phyloP scores from a whole-genome alignment of 345 rosid species.

The Moricandia moricandioides region DNA sequence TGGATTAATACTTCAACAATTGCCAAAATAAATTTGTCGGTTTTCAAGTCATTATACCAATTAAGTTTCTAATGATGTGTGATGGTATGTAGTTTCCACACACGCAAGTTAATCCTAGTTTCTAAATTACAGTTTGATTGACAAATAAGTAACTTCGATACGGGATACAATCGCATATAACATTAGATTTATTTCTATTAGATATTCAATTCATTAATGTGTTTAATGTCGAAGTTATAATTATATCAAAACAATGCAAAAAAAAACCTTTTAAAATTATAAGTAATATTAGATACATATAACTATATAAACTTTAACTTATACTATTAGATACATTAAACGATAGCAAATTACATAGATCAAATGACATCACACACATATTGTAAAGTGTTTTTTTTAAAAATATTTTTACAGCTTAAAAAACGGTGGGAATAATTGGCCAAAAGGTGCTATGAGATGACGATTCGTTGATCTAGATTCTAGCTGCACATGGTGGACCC shows the following conservation, averaged over 20 bases:
- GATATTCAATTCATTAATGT: too few relatives aligned
- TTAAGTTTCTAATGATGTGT: background rate
- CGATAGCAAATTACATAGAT: background rate
- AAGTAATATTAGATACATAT: background rate
- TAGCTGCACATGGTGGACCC: background rate
- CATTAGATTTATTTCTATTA: too few relatives aligned
- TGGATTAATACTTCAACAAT: background rate
- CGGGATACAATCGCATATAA: background rate
- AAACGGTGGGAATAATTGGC: background rate
- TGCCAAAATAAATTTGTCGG: background rate
- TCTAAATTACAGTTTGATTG: background rate
- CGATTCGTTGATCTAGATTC: background rate
- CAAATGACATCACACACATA: background rate
- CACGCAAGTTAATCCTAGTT: background rate
- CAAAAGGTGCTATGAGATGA: background rate
- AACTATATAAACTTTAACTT: background rate
- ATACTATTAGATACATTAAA: background rate
- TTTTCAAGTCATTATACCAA: background rate
- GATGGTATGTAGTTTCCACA: background rate
- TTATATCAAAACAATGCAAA: background rate
- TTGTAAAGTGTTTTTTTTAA: background rate
- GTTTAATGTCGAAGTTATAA: too few relatives aligned
- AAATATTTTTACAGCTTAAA: background rate
- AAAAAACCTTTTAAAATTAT: too few relatives aligned
- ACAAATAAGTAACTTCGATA: background rate